These are phyloP conservation scores for Solanum chacoense DNA, from an alignment of 305 asterid genomes.

Conservation along the genomic window DNA sequence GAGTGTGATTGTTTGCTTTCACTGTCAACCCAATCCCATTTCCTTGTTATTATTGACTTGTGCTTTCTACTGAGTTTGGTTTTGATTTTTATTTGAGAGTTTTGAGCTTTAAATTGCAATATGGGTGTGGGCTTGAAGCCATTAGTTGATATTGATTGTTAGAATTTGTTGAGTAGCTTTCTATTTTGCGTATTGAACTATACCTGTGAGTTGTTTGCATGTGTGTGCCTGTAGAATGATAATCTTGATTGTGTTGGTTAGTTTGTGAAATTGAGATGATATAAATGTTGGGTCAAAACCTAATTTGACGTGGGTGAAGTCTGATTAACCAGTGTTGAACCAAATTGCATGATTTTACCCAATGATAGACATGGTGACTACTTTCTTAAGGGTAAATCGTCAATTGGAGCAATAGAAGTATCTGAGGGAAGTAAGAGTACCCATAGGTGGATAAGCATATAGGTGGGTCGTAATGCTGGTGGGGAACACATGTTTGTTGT, in stretches of 20 bases:
- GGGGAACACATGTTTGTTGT: neutral
- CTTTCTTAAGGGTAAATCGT: neutral
- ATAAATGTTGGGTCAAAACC: neutral
- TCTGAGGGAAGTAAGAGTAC: neutral
- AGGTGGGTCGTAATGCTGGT: neutral
- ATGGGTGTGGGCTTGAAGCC: neutral
- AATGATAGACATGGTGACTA: neutral
- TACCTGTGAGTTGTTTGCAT: too few relatives aligned
- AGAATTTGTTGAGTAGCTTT: neutral
- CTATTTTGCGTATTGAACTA: neutral
- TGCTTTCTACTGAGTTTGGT: neutral
- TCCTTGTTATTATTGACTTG: neutral
- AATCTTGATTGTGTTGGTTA: neutral
- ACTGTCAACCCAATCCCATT: neutral
- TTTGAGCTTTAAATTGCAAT: neutral
- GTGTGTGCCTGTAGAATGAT: neutral
- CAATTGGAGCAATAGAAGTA: neutral
- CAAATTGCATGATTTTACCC: neutral
- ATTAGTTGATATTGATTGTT: neutral
- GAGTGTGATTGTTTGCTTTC: neutral
- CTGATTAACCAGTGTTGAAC: neutral
- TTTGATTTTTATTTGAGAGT: neutral
- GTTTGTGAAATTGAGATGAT: neutral
- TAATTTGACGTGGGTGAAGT: neutral
- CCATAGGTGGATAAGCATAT: neutral